A percentile compares a stretch with the other conserved stretches of the same genome.
These are phyloP conservation scores for Chenopodium berlandieri DNA, from an alignment of 148 eudicot genomes.

Conservation along the genomic window DNA sequence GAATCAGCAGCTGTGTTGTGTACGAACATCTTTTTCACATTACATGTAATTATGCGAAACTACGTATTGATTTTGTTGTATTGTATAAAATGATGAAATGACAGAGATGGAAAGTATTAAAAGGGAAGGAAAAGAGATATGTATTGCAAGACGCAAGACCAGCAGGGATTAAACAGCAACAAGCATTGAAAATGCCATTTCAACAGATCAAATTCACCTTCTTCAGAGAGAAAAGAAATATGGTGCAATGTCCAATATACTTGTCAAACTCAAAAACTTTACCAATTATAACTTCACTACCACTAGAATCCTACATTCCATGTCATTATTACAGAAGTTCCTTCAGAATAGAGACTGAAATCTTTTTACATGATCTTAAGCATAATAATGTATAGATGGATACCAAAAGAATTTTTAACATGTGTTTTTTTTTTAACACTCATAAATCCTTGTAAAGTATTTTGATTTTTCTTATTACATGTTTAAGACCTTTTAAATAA, in stretches of 20 bases:
- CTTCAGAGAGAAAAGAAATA: slow-evolving; percentile 1
- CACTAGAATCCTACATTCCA: neutral
- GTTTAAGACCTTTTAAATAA: neutral
- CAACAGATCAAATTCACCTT: neutral
- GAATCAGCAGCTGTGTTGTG: neutral
- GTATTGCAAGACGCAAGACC: neutral
- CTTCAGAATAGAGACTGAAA: neutral
- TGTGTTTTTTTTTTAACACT: neutral
- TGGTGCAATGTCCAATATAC: neutral
- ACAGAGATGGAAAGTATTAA: neutral
- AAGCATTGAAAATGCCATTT: neutral
- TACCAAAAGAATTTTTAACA: neutral
- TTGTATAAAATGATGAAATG: neutral
- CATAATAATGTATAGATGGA: neutral
- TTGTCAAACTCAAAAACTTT: neutral
- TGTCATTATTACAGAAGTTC: neutral
- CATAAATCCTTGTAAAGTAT: neutral
- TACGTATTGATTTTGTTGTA: neutral
- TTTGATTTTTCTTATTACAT: too few species aligned
- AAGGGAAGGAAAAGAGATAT: neutral
- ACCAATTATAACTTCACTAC: neutral
- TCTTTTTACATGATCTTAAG: neutral
- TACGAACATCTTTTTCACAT: too few species aligned
- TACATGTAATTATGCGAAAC: too few species aligned
- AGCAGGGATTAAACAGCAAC: neutral